Conservation (phyloP, 2,329 filamentous ascomycete species). For the Geoglossum cookeanum region DNA sequence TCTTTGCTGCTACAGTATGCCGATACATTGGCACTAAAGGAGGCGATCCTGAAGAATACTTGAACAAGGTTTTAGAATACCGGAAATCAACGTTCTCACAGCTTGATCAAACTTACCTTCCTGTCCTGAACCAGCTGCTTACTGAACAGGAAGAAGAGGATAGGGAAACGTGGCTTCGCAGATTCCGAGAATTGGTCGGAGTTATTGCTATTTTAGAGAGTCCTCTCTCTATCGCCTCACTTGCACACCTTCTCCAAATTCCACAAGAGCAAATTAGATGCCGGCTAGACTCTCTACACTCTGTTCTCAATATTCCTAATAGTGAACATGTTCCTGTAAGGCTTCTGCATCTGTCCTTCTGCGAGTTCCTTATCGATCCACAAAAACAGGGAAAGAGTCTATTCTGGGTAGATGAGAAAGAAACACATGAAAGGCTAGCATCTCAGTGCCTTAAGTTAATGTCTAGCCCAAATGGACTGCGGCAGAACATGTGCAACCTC, state of each 20-base stretch:
- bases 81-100: not conserved
- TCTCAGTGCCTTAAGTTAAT: constrained; percentile 21
- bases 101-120: constrained; percentile 15
- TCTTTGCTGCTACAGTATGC: constrained; percentile 16
- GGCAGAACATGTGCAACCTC: constrained; percentile 20
- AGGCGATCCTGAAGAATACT: constrained; percentile 6
- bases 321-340: constrained; percentile 5
- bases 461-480: constrained; percentile 15
- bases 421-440: constrained; percentile 16
- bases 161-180: not conserved
- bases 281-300: constrained; percentile 8
- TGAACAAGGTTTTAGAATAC: constrained; percentile 6
- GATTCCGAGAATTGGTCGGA: constrained; percentile 9
- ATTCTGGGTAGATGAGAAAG: too few species aligned
- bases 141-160: constrained; percentile 6
- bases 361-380: constrained; percentile 18
- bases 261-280: constrained; percentile 5
- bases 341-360: constrained; percentile 13
- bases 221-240: constrained; percentile 6
- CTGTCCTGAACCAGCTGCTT: constrained; percentile 10
- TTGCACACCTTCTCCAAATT: constrained; percentile 6
- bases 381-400: constrained; percentile 13
- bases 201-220: constrained; percentile 7
- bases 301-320: constrained; percentile 9
- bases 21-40: constrained; percentile 7